Percentiles rank a stretch among this genome's conserved stretches.
These are phyloP conservation scores for Mycena haematopus DNA, from an alignment of 768 basidiomycete species.

Conservation along the genomic window DNA sequence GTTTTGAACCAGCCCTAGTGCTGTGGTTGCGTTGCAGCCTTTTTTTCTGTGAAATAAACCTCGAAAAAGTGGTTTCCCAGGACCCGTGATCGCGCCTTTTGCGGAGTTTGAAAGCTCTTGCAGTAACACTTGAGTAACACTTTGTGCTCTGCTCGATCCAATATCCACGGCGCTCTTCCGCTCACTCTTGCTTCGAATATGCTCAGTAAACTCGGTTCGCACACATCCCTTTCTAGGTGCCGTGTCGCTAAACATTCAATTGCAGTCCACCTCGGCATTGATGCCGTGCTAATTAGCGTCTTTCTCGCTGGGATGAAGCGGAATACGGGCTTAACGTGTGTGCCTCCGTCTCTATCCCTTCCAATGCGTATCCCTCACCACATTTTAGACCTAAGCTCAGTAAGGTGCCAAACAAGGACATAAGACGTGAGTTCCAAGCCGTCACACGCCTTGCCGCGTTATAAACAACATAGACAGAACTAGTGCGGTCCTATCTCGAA, in stretches of 20 bases:
- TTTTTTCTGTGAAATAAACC: too few species aligned
- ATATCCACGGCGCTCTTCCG: not conserved
- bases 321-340: conserved; percentile 86
- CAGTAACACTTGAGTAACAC: not conserved
- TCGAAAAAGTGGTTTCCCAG: too few species aligned
- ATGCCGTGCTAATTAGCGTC: conserved; percentile 79
- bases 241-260: conserved; percentile 11
- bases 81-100: conserved; percentile 11
- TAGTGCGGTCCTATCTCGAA: conserved; percentile 81
- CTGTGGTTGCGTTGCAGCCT: too few species aligned
- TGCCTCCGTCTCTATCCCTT: conserved; percentile 17
- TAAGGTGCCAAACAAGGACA: conserved; percentile 86
- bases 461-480: conserved; percentile 48
- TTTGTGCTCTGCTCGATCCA: too few species aligned
- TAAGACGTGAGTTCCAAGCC: conserved; percentile 68
- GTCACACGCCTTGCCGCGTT: conserved; percentile 8
- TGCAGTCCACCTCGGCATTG: conserved; percentile 71
- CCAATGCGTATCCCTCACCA: not conserved
- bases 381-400: conserved; percentile 70
- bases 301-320: conserved; percentile 65
- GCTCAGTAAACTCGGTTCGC: conserved; percentile 65
- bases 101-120: conserved; percentile 20
- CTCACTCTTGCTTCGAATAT: conserved; percentile 39
- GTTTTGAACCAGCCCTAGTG: too few species aligned
- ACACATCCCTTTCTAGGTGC: not conserved